phyloP scores from a whole-genome alignment of 192 early-diverging fungal genomes.

The Gamsiella multidivaricata region DNA sequence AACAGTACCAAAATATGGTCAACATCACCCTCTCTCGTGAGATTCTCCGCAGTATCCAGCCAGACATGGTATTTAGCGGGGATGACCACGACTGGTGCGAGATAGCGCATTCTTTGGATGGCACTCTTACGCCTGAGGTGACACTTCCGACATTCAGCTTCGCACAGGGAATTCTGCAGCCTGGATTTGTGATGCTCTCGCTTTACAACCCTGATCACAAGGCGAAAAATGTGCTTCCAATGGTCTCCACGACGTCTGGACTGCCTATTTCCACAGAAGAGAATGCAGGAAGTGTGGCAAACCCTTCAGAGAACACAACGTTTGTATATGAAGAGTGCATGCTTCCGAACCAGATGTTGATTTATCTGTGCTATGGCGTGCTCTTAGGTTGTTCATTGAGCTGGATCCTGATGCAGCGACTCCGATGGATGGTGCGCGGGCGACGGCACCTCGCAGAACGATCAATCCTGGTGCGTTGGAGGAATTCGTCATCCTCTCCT shows the following conservation, averaged over 20 bases:
- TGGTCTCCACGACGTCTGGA: conserved; percentile 41
- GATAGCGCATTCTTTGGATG: conserved; percentile 56
- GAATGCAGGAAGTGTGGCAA: neutral
- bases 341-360: conserved; percentile 74
- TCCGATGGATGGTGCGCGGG: conserved; percentile 23
- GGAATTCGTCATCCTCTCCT: neutral
- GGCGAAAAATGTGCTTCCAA: neutral
- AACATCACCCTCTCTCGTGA: conserved; percentile 60
- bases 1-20: conserved; percentile 93
- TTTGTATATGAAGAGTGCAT: conserved; percentile 67
- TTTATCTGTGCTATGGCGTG: conserved; percentile 54
- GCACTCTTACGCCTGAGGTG: conserved; percentile 37
- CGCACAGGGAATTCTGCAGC: conserved; percentile 70
- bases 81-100: conserved; percentile 96
- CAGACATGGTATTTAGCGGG: conserved; percentile 83
- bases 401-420: conserved; percentile 35
- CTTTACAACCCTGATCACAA: conserved; percentile 25
- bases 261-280: conserved; percentile 60
- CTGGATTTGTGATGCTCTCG: conserved; percentile 61
- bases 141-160: conserved; percentile 75
- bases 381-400: conserved; percentile 22
- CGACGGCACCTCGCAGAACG: neutral
- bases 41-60: conserved; percentile 71
- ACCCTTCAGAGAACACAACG: conserved; percentile 17
- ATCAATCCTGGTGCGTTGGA: conserved; percentile 18